Evolutionary conservation across 2,329 filamentous ascomycete species (phyloP).

Genomic region (Truncatella angustata): DNA sequence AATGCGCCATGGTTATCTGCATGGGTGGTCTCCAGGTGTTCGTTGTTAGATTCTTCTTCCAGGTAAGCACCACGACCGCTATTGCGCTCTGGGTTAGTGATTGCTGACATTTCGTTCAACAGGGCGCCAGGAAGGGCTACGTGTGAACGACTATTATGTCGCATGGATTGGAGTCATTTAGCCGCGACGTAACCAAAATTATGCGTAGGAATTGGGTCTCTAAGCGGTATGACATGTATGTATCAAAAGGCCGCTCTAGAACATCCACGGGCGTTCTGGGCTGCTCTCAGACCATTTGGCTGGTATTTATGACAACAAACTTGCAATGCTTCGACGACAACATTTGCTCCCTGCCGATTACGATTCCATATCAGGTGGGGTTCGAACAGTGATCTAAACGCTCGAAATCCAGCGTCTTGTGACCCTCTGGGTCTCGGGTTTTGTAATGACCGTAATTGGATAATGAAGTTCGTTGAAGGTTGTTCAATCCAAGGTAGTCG

Average conservation of each 20-base stretch:
- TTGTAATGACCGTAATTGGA: no score
- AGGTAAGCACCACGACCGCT: slow-evolving; percentile 58
- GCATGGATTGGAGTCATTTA: background rate
- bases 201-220: background rate
- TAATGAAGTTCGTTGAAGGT: no score
- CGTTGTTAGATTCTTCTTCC: slow-evolving; percentile 98
- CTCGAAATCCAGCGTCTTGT: no score
- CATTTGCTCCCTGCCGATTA: no score
- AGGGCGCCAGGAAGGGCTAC: slow-evolving; percentile 68
- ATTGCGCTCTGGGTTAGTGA: background rate
- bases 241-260: background rate
- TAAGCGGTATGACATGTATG: background rate
- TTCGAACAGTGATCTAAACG: no score
- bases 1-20: slow-evolving; percentile 84
- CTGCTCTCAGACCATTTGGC: background rate
- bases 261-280: background rate
- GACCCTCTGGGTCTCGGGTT: no score
- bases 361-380: no score
- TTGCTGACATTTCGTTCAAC: slow-evolving; percentile 17
- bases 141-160: slow-evolving; percentile 45
- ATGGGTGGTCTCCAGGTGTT: slow-evolving; percentile 98
- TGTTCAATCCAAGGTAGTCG: no score
- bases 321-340: background rate
- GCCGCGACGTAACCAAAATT: background rate
- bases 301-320: background rate